Percentiles rank a stretch among this genome's conserved stretches.
phyloP scores from a whole-genome alignment of 495 filamentous ascomycete genomes.

The Aspergillus coremiiformis region DNA sequence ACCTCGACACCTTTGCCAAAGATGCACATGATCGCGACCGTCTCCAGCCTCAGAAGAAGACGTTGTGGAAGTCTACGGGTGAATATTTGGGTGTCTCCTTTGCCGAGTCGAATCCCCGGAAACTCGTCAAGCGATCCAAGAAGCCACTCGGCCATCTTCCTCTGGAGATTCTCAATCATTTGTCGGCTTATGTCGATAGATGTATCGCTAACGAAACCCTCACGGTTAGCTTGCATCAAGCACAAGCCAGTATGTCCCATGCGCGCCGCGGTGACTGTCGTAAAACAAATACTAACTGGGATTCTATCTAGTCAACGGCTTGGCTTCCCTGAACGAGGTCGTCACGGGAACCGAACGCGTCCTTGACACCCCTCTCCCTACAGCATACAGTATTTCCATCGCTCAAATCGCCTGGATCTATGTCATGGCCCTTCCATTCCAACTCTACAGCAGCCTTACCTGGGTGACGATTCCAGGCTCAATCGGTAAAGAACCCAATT shows the following conservation, averaged over 20 bases:
- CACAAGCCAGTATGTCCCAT: conserved; percentile 31
- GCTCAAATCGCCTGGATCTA: conserved; percentile 86
- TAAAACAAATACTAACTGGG: background rate
- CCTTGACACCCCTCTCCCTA: conserved; percentile 74
- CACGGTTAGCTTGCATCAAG: conserved; percentile 35
- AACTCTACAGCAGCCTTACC: conserved; percentile 52
- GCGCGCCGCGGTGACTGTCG: background rate
- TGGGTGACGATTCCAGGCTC: conserved; percentile 86
- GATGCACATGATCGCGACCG: conserved; percentile 49
- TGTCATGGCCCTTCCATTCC: conserved; percentile 76
- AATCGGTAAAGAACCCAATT: conserved; percentile 40
- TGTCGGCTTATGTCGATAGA: conserved; percentile 59
- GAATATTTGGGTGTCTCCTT: conserved; percentile 66
- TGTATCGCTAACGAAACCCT: conserved; percentile 50
- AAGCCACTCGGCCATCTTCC: conserved; percentile 67
- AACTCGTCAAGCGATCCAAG: conserved; percentile 58
- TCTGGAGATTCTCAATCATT: conserved; percentile 66
- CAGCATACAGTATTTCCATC: conserved; percentile 81
- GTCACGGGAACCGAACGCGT: conserved; percentile 71
- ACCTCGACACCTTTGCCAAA: conserved; percentile 54
- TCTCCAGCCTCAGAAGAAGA: conserved; percentile 36
- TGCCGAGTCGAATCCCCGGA: conserved; percentile 64
- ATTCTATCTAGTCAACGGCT: conserved; percentile 26
- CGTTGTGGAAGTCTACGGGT: conserved; percentile 54
- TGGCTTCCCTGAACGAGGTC: conserved; percentile 59